Conservation (phyloP, 225 moss, liverwort and hornwort genomes). For the Bryum argenteum region DNA sequence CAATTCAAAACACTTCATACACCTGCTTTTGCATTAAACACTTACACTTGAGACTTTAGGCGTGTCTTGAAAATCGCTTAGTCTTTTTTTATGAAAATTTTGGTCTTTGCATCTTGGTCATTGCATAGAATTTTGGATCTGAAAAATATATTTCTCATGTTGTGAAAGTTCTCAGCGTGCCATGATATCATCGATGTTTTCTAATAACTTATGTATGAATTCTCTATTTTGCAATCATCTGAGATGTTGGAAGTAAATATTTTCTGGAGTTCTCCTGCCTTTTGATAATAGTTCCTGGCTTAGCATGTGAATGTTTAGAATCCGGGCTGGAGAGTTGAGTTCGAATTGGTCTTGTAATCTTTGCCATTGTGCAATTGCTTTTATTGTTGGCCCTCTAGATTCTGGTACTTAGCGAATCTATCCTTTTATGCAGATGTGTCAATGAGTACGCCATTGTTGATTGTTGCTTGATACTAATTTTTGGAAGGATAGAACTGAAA, state of each 20-base stretch:
- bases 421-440: neutral
- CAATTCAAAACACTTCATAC: too few species aligned
- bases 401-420: conserved; percentile 12
- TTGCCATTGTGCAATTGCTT: conserved; percentile 3
- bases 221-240: neutral
- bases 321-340: conserved; percentile 37
- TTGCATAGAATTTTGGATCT: too few species aligned
- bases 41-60: too few species aligned
- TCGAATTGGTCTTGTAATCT: conserved; percentile 18
- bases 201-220: neutral
- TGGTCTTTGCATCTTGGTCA: too few species aligned
- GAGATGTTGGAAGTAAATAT: conserved; percentile 1
- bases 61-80: too few species aligned
- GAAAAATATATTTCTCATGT: too few species aligned
- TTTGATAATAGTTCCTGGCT: conserved; percentile 24
- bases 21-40: too few species aligned
- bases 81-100: too few species aligned
- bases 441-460: conserved; percentile 17
- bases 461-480: conserved; percentile 33
- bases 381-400: neutral
- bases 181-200: too few species aligned
- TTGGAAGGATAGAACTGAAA: conserved; percentile 49
- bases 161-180: too few species aligned
- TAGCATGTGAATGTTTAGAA: conserved; percentile 30
- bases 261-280: conserved; percentile 14